Evolutionary conservation across 805 yeast species (phyloP).

Genomic region (Yamadazyma endophytica): DNA sequence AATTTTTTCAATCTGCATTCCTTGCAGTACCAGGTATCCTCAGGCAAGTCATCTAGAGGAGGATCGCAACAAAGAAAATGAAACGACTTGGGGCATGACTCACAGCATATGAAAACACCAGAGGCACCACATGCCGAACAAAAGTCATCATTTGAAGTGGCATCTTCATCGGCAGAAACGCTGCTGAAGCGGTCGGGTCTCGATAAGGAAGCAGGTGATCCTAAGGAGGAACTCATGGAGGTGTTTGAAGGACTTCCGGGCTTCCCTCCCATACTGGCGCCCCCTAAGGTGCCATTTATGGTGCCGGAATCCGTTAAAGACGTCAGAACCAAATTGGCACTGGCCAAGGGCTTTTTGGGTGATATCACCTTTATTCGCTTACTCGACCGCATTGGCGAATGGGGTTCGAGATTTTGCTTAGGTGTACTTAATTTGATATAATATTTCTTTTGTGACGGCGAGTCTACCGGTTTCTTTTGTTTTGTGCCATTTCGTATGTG

Average conservation of each 20-base stretch:
- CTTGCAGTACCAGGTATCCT: constrained; percentile 84
- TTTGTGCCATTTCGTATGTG: constrained; percentile 12
- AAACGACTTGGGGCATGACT: constrained; percentile 85
- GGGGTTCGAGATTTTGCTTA: constrained; percentile 2
- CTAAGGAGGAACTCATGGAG: too few species aligned
- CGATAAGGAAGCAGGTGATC: too few species aligned
- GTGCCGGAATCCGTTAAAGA: constrained; percentile 4
- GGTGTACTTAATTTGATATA: not conserved
- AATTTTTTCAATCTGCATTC: constrained; percentile 55
- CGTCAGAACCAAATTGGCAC: constrained; percentile 22
- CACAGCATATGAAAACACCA: constrained; percentile 91
- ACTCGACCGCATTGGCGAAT: constrained; percentile 9
- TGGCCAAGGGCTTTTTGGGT: constrained; percentile 22
- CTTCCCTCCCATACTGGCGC: constrained; percentile 14
- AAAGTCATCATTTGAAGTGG: constrained; percentile 67
- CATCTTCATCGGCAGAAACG: constrained; percentile 1
- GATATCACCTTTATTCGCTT: constrained; percentile 29
- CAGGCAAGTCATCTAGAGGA: constrained; percentile 82
- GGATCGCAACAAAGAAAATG: constrained; percentile 92
- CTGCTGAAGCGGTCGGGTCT: not conserved
- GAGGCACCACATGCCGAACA: constrained; percentile 89
- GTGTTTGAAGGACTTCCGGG: too few species aligned
- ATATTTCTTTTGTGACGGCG: constrained; percentile 2
- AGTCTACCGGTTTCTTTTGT: constrained; percentile 7
- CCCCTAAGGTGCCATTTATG: constrained; percentile 4